Percentiles rank a stretch among this genome's conserved stretches.
phyloP scores from a whole-genome alignment of 306 rosid species.

The Cercis canadensis region DNA sequence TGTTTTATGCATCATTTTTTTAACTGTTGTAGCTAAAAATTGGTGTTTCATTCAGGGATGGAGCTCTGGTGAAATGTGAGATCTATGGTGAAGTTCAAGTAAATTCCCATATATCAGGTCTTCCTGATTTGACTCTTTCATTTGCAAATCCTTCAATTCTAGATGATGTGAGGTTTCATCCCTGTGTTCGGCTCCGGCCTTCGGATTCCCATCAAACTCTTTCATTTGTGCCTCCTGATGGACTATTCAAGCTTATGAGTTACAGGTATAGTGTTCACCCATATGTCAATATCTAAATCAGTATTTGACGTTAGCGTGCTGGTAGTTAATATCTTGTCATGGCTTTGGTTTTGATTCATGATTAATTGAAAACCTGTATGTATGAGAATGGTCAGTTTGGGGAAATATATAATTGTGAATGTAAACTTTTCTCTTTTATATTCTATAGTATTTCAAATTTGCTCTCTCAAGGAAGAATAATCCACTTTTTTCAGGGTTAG shows the following conservation, averaged over 20 bases:
- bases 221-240: slow-evolving; percentile 97
- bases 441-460: background rate
- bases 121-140: slow-evolving; percentile 89
- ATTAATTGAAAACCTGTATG: too few relatives aligned
- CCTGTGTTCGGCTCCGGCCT: slow-evolving; percentile 82
- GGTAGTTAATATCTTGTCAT: too few relatives aligned
- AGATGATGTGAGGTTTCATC: slow-evolving; percentile 93
- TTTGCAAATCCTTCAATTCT: slow-evolving; percentile 87
- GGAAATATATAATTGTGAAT: too few relatives aligned
- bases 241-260: slow-evolving; percentile 91
- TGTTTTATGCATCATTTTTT: too few relatives aligned
- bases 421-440: too few relatives aligned
- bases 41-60: slow-evolving; percentile 65
- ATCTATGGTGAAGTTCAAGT: slow-evolving; percentile 91
- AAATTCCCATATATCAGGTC: slow-evolving; percentile 88
- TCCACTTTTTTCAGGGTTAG: slow-evolving; percentile 67
- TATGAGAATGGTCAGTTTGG: too few relatives aligned
- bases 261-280: slow-evolving; percentile 65
- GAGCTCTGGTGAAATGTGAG: slow-evolving; percentile 84
- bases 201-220: slow-evolving; percentile 90
- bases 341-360: too few relatives aligned
- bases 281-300: slow-evolving; percentile 6
- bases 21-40: too few relatives aligned
- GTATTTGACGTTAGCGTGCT: too few relatives aligned
- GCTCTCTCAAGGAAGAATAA: background rate